Conservation (phyloP, 352 stramenopile species). For the Phytophthora citrophthora region DNA sequence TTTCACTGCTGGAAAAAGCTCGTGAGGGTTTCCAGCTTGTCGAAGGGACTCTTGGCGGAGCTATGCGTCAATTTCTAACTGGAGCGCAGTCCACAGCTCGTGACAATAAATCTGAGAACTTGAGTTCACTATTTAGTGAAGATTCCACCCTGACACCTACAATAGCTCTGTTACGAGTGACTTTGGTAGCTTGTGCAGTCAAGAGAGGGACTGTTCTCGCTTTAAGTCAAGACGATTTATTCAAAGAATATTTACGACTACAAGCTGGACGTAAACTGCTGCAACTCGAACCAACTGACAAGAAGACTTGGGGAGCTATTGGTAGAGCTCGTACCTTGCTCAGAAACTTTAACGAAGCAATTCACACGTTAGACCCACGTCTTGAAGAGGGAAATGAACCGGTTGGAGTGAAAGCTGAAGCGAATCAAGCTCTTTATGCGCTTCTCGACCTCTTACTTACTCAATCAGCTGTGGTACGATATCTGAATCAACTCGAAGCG, state of each 20-base stretch:
- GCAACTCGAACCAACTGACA: slow-evolving; percentile 37
- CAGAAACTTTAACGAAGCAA: slow-evolving; percentile 6
- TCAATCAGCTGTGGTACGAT: slow-evolving; percentile 52
- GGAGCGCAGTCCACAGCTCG: slow-evolving; percentile 42
- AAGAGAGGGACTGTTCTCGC: slow-evolving; percentile 46
- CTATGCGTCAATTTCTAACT: slow-evolving; percentile 60
- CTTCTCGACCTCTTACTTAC: slow-evolving; percentile 30
- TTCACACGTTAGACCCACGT: slow-evolving; percentile 5
- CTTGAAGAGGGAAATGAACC: slow-evolving; percentile 1
- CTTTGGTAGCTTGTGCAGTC: slow-evolving; percentile 37
- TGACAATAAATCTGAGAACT: slow-evolving; percentile 11
- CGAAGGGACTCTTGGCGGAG: slow-evolving; percentile 44
- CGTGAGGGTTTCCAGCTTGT: slow-evolving; percentile 30
- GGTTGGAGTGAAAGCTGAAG: not conserved
- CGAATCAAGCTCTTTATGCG: slow-evolving; percentile 14
- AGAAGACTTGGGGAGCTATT: slow-evolving; percentile 31
- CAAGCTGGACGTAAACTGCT: slow-evolving; percentile 39
- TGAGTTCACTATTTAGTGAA: slow-evolving; percentile 18
- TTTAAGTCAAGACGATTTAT: slow-evolving; percentile 27
- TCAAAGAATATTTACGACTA: slow-evolving; percentile 51
- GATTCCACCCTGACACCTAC: not conserved
- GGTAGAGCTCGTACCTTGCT: slow-evolving; percentile 24
- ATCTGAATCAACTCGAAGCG: slow-evolving; percentile 59
- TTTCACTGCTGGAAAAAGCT: slow-evolving; percentile 33
- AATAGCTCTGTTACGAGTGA: slow-evolving; percentile 36